Conservation (phyloP, 208 protist genomes). For the Porcisia hertigi region DNA sequence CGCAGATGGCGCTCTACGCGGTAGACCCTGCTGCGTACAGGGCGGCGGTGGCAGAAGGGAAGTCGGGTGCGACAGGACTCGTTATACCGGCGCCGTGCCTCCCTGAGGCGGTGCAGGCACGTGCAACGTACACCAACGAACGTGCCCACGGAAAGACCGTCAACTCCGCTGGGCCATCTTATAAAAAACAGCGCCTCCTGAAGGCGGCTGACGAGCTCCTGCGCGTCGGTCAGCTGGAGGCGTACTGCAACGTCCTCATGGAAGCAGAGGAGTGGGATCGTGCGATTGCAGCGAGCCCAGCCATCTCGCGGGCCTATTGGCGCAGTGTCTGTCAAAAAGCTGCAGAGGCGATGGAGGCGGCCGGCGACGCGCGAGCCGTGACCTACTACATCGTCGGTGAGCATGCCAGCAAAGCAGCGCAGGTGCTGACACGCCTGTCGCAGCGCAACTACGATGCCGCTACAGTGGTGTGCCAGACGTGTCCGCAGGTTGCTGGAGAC, state of each 20-base stretch:
- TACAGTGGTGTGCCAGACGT: conserved; percentile 62
- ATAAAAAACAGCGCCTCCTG: conserved; percentile 62
- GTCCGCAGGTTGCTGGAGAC: conserved; percentile 51
- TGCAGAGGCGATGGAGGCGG: conserved; percentile 68
- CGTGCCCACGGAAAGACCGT: conserved; percentile 76
- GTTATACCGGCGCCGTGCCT: conserved; percentile 55
- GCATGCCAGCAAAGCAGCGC: conserved; percentile 69
- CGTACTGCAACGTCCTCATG: conserved; percentile 83
- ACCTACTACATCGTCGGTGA: conserved; percentile 83
- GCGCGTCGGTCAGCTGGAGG: conserved; percentile 67
- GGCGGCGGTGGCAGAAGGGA: conserved; percentile 26
- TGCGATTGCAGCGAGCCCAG: conserved; percentile 85
- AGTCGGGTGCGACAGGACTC: conserved; percentile 32
- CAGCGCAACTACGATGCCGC: conserved; percentile 52
- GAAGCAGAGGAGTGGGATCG: conserved; percentile 89
- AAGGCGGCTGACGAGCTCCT: conserved; percentile 79
- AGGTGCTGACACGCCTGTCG: conserved; percentile 47
- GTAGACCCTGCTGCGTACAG: conserved; percentile 47
- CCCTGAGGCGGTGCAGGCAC: conserved; percentile 42
- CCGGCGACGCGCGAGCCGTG: conserved; percentile 60
- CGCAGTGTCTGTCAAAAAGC: conserved; percentile 66
- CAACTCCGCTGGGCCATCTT: conserved; percentile 43
- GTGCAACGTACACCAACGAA: conserved; percentile 58
- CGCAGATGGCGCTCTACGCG: conserved; percentile 44
- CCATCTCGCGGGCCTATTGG: conserved; percentile 90